Evolutionary conservation across 2,329 filamentous ascomycete genomes (phyloP).

Genomic region (Ceratocystiopsis sp.): DNA sequence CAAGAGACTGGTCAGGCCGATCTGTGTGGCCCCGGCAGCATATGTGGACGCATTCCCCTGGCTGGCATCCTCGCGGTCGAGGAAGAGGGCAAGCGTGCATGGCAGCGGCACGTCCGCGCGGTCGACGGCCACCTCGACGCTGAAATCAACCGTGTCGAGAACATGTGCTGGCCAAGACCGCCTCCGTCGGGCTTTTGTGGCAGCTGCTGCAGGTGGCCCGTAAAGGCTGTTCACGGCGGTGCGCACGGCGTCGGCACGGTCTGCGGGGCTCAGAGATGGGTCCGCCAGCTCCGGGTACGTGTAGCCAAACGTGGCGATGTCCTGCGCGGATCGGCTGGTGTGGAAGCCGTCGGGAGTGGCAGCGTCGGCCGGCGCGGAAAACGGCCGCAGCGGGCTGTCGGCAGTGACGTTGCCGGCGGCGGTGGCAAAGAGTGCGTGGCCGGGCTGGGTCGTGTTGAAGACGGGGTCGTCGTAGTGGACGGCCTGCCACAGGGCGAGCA

Average conservation of each 20-base stretch:
- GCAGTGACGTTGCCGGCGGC: slow-evolving; percentile 23
- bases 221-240: slow-evolving; percentile 41
- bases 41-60: neutral
- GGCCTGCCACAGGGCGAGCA: slow-evolving; percentile 34
- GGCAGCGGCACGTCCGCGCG: slow-evolving; percentile 21
- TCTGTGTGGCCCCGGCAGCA: slow-evolving; percentile 4
- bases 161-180: neutral
- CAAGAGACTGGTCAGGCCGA: slow-evolving; percentile 20
- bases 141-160: slow-evolving; percentile 15
- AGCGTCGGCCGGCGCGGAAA: slow-evolving; percentile 16
- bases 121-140: slow-evolving; percentile 20
- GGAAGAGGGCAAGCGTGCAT: slow-evolving; percentile 19
- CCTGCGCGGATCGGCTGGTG: slow-evolving; percentile 20
- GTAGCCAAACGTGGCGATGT: slow-evolving; percentile 21
- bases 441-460: slow-evolving; percentile 13
- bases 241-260: slow-evolving; percentile 44
- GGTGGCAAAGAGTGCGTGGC: slow-evolving; percentile 23
- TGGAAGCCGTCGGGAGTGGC: slow-evolving; percentile 19
- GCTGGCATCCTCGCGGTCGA: slow-evolving; percentile 5
- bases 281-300: slow-evolving; percentile 23
- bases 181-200: neutral
- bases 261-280: slow-evolving; percentile 35
- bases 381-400: slow-evolving; percentile 31
- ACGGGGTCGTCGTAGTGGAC: slow-evolving; percentile 19
- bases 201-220: slow-evolving; percentile 4